phyloP scores from a whole-genome alignment of 1,284 basidiomycete genomes.

The Trametes polyzona region DNA sequence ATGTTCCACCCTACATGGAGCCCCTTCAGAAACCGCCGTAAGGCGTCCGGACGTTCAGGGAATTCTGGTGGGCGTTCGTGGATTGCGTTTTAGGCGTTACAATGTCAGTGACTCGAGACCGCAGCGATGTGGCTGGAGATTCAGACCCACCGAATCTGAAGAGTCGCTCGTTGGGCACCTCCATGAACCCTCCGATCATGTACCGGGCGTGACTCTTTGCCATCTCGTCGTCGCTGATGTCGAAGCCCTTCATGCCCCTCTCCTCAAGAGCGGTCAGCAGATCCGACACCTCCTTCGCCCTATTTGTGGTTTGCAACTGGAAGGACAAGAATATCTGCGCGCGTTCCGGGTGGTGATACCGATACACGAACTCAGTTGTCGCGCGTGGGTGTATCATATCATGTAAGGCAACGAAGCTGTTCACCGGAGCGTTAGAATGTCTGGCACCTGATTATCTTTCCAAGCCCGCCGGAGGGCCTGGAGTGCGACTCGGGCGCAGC shows the following conservation, averaged over 20 bases:
- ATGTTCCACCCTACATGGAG: constrained; percentile 93
- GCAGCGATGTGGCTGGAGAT: not conserved
- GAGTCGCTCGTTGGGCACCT: constrained; percentile 84
- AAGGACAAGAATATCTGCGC: constrained; percentile 94
- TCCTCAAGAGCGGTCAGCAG: constrained; percentile 66
- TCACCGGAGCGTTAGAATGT: constrained; percentile 10
- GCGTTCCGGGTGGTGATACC: constrained; percentile 70
- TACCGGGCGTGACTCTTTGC: constrained; percentile 95
- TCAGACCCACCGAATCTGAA: constrained; percentile 89
- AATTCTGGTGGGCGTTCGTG: constrained; percentile 66
- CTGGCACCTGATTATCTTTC: not conserved
- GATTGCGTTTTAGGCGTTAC: not conserved
- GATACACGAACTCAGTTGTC: constrained; percentile 97
- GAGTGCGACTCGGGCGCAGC: not conserved
- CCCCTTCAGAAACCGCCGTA: constrained; percentile 87
- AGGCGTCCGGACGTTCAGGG: constrained; percentile 92
- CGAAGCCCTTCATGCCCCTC: constrained; percentile 81
- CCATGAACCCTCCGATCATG: constrained; percentile 86
- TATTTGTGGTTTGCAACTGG: constrained; percentile 70
- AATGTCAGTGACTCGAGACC: not conserved
- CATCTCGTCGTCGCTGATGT: constrained; percentile 95
- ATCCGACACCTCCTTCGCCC: constrained; percentile 69
- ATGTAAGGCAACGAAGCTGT: constrained; percentile 88
- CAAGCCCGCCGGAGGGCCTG: not conserved
- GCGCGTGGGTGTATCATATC: constrained; percentile 87